Percentiles rank a stretch among this genome's conserved stretches.
Conservation (phyloP, 352 stramenopile genomes). For the Pythium chondricola region DNA sequence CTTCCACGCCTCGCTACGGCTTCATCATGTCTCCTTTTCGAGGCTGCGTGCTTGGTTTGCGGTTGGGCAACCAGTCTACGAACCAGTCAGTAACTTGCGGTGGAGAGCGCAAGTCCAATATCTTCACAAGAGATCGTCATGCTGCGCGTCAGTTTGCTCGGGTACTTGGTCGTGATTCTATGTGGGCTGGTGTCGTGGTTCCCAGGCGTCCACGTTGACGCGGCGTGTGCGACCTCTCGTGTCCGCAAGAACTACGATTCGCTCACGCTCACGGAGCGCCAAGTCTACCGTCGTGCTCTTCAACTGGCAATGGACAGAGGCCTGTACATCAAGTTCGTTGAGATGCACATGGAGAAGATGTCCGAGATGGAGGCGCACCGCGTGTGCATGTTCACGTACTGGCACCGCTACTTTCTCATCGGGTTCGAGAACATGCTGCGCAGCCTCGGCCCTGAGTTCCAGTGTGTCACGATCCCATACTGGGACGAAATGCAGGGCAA, state of each 20-base stretch:
- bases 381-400: constrained; percentile 70
- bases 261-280: constrained; percentile 8
- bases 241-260: constrained; percentile 18
- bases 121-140: background rate
- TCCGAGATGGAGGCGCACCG: constrained; percentile 44
- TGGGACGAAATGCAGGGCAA: constrained; percentile 44
- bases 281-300: constrained; percentile 8
- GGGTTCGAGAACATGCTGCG: constrained; percentile 75
- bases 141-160: background rate
- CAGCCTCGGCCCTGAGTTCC: constrained; percentile 26
- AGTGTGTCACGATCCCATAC: constrained; percentile 55
- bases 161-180: constrained; percentile 4
- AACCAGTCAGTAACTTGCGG: too few relatives aligned
- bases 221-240: constrained; percentile 6
- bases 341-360: constrained; percentile 42
- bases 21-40: too few relatives aligned
- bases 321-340: constrained; percentile 36
- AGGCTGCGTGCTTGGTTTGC: too few relatives aligned
- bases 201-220: constrained; percentile 4
- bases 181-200: constrained; percentile 1
- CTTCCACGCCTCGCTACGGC: too few relatives aligned
- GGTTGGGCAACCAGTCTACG: too few relatives aligned
- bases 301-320: constrained; percentile 18
- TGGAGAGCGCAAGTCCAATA: background rate
- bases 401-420: constrained; percentile 56